phyloP scores from a whole-genome alignment of 306 rosid genomes.

The Cicer pinnatifidum region DNA sequence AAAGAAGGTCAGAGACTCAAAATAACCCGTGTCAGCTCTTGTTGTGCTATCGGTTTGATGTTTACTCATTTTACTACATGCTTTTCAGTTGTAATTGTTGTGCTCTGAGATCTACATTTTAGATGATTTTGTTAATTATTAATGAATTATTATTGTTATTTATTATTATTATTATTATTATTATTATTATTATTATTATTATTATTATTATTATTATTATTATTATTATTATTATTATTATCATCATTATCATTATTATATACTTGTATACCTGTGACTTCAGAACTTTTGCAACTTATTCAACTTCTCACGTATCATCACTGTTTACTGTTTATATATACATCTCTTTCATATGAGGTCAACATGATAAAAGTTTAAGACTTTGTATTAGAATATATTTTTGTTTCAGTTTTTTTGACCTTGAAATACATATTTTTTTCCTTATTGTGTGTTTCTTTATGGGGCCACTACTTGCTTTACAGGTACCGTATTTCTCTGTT shows the following conservation, averaged over 20 bases:
- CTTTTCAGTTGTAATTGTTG: constrained; percentile 1
- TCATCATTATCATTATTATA: too few relatives aligned
- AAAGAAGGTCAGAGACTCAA: too few relatives aligned
- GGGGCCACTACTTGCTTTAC: constrained; percentile 31
- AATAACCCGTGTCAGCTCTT: not conserved
- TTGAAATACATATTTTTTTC: constrained; percentile 21
- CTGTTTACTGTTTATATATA: not conserved
- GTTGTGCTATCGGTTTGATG: not conserved
- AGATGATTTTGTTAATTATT: constrained; percentile 3
- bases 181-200: too few relatives aligned
- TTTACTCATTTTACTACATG: not conserved
- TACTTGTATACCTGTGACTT: not conserved
- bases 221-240: not conserved
- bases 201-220: too few relatives aligned
- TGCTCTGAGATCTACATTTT: constrained; percentile 33
- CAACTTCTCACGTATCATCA: not conserved
- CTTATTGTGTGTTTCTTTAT: constrained; percentile 1
- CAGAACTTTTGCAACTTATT: constrained; percentile 13
- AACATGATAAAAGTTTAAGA: constrained; percentile 6
- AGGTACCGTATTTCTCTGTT: constrained; percentile 84
- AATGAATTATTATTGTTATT: not conserved
- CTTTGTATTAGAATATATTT: constrained; percentile 8
- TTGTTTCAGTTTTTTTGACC: constrained; percentile 22
- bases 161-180: too few relatives aligned
- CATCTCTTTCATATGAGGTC: constrained; percentile 8